These are phyloP conservation scores for Verticillium nubilum DNA, from an alignment of 2,329 filamentous ascomycete species.

Conservation along the genomic window DNA sequence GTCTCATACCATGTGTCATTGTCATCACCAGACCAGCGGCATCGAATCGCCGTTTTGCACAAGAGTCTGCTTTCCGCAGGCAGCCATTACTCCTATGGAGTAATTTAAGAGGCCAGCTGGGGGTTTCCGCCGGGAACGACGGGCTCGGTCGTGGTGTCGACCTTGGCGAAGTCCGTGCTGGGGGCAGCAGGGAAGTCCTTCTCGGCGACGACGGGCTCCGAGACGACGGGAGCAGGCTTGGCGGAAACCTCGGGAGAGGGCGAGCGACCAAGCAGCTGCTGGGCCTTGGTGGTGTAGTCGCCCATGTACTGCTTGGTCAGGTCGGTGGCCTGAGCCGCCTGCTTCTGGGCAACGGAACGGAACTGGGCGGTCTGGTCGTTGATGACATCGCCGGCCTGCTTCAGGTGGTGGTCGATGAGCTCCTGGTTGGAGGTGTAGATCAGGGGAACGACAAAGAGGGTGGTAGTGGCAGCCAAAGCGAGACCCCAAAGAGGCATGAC, in stretches of 20 bases:
- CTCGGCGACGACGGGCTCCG: slow-evolving; percentile 14
- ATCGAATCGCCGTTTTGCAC: slow-evolving; percentile 1
- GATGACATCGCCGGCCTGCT: slow-evolving; percentile 51
- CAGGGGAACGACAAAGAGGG: slow-evolving; percentile 57
- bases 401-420: slow-evolving; percentile 59
- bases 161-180: slow-evolving; percentile 10
- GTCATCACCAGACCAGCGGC: slow-evolving; percentile 9
- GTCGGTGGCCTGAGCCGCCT: slow-evolving; percentile 56
- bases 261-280: slow-evolving; percentile 51
- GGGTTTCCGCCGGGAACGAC: slow-evolving; percentile 20
- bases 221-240: slow-evolving; percentile 23
- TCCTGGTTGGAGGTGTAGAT: slow-evolving; percentile 65
- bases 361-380: slow-evolving; percentile 60
- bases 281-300: slow-evolving; percentile 64
- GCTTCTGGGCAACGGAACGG: slow-evolving; percentile 55
- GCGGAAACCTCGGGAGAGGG: slow-evolving; percentile 34
- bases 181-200: slow-evolving; percentile 15
- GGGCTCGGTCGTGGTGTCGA: slow-evolving; percentile 19
- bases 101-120: slow-evolving; percentile 14
- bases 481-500: slow-evolving; percentile 67
- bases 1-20: slow-evolving; percentile 10
- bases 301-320: slow-evolving; percentile 63
- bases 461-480: slow-evolving; percentile 52
- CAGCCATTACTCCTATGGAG: not conserved
- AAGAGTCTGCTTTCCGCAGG: not conserved